A percentile compares a stretch with the other conserved stretches of the same genome.
These are phyloP conservation scores for Vigna hirtella DNA, from an alignment of 306 rosid species.

Conservation along the genomic window DNA sequence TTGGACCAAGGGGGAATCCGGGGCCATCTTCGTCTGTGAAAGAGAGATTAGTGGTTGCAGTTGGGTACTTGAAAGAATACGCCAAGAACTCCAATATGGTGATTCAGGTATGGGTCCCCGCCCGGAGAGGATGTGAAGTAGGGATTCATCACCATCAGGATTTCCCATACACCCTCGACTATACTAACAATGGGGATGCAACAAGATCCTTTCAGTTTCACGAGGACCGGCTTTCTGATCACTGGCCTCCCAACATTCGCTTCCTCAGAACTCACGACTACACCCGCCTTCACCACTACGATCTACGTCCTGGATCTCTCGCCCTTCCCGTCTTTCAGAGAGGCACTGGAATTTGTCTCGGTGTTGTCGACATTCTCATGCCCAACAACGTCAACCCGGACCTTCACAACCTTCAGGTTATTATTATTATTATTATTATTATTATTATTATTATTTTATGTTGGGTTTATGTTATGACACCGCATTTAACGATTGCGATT, in stretches of 20 bases:
- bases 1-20: constrained; percentile 12
- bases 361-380: background rate
- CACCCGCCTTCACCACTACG: background rate
- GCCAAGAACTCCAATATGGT: background rate
- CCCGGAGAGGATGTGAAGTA: background rate
- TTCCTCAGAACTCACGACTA: constrained; percentile 2
- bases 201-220: background rate
- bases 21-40: constrained; percentile 19
- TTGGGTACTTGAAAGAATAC: constrained; percentile 7
- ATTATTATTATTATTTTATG: too few species aligned
- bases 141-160: background rate
- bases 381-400: background rate
- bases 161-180: background rate
- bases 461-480: too few species aligned
- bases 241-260: constrained; percentile 6
- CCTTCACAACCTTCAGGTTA: constrained; percentile 7
- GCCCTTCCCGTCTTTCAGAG: constrained; percentile 16
- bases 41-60: background rate
- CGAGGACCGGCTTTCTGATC: background rate
- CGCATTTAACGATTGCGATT: background rate
- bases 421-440: too few species aligned
- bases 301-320: constrained; percentile 1
- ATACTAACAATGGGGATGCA: background rate
- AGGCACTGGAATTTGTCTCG: background rate
- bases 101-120: constrained; percentile 6